These are phyloP conservation scores for Pseudogymnoascus sp. DNA, from an alignment of 2,329 filamentous ascomycete genomes.

Conservation along the genomic window DNA sequence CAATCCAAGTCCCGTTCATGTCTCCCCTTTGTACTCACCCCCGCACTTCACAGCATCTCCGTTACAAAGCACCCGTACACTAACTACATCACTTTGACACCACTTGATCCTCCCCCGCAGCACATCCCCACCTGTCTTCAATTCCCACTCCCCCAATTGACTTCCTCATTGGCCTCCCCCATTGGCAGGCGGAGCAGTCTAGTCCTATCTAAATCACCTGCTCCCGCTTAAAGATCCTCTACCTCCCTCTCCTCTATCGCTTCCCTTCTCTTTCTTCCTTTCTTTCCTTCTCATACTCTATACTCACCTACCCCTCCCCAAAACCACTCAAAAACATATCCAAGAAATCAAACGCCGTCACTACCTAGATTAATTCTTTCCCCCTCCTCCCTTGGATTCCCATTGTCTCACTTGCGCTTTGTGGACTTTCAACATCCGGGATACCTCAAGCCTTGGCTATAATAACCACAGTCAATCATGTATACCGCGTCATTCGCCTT, in stretches of 20 bases:
- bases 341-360: background rate
- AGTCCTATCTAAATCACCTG: background rate
- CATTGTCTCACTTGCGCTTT: background rate
- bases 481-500: constrained; percentile 66
- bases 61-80: background rate
- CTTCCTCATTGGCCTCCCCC: background rate
- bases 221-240: background rate
- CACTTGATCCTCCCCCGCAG: background rate
- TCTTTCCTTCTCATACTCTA: background rate
- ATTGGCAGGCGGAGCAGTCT: background rate
- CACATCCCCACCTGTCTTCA: background rate
- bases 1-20: background rate
- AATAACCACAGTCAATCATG: constrained; percentile 10
- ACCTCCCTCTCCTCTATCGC: background rate
- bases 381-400: background rate
- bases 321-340: background rate
- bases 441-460: background rate
- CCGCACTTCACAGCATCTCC: background rate
- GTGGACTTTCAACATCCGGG: background rate
- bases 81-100: background rate
- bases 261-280: background rate
- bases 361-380: background rate
- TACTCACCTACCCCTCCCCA: background rate
- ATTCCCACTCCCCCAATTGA: background rate
- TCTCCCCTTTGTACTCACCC: background rate